A percentile compares a stretch with the other conserved stretches of the same genome.
Evolutionary conservation across 768 basidiomycete species (phyloP).

Genomic region (Calocybe cyanea): DNA sequence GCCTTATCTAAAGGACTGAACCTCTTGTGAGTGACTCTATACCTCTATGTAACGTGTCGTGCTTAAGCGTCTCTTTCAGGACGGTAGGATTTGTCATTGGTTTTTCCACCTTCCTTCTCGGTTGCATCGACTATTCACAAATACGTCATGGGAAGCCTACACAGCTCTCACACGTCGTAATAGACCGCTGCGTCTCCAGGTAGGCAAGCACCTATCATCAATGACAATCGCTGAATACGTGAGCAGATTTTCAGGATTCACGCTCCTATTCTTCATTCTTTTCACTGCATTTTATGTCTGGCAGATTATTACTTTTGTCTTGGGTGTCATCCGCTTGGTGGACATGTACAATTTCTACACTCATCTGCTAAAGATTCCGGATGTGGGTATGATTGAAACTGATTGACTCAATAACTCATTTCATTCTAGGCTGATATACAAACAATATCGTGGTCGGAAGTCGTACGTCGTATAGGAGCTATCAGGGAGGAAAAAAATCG

Average conservation of each 20-base stretch:
- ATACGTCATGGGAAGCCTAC: conserved; percentile 65
- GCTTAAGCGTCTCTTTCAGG: conserved; percentile 40
- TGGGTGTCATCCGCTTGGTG: conserved; percentile 73
- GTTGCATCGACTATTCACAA: conserved; percentile 90
- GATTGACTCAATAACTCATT: conserved; percentile 3
- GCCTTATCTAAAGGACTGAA: conserved; percentile 89
- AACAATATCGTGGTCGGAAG: conserved; percentile 94
- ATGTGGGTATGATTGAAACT: conserved; percentile 48
- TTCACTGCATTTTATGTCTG: conserved; percentile 88
- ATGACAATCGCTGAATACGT: conserved; percentile 1
- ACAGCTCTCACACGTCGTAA: conserved; percentile 75
- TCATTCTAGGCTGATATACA: conserved; percentile 88
- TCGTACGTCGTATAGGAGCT: conserved; percentile 84
- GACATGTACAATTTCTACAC: conserved; percentile 98
- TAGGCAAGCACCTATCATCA: conserved; percentile 30
- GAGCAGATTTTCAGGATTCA: conserved; percentile 76
- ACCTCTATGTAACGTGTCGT: conserved; percentile 5
- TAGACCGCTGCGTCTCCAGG: conserved; percentile 82
- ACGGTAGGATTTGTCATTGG: conserved; percentile 97
- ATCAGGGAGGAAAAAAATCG: conserved; percentile 89
- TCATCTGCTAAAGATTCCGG: conserved; percentile 88
- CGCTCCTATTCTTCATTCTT: conserved; percentile 76
- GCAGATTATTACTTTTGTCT: conserved; percentile 77
- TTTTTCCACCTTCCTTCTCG: conserved; percentile 96
- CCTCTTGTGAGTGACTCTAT: conserved; percentile 67